Conservation (phyloP, 2,329 filamentous ascomycete species). For the Trichoderma atroviride region DNA sequence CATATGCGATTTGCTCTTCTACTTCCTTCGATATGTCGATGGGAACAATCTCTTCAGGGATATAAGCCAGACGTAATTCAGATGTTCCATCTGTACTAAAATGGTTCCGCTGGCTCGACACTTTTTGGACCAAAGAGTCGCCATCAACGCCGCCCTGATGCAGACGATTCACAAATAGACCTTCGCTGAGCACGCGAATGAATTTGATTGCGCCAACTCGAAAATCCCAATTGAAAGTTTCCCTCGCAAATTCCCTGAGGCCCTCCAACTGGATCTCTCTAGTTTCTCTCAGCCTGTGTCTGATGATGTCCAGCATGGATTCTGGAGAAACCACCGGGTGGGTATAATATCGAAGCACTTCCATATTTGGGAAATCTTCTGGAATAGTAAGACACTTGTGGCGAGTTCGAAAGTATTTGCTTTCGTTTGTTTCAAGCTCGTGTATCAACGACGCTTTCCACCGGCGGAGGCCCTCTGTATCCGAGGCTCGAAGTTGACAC, state of each 20-base stretch:
- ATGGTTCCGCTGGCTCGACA: conserved; percentile 71
- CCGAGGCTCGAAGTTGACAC: conserved; percentile 64
- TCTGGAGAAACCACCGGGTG: conserved; percentile 78
- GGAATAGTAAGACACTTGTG: conserved; percentile 77
- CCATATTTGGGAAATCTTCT: conserved; percentile 75
- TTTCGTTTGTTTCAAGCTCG: conserved; percentile 83
- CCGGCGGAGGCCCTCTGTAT: conserved; percentile 59
- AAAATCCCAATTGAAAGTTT: conserved; percentile 86
- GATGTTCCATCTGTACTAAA: conserved; percentile 72
- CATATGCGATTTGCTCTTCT: conserved; percentile 58
- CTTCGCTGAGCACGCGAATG: conserved; percentile 76
- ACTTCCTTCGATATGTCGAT: conserved; percentile 75
- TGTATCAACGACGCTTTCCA: conserved; percentile 76
- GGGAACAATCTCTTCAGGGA: conserved; percentile 74
- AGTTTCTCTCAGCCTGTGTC: conserved; percentile 33
- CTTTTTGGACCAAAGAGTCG: conserved; percentile 61
- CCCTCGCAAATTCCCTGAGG: conserved; percentile 72
- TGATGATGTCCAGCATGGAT: conserved; percentile 45
- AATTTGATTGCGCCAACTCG: conserved; percentile 81
- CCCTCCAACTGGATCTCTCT: conserved; percentile 44
- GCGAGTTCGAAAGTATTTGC: conserved; percentile 74
- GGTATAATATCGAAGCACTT: conserved; percentile 83
- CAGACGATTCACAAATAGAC: conserved; percentile 67
- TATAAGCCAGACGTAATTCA: conserved; percentile 78
- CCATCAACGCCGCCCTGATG: conserved; percentile 29